Percentiles rank a stretch among this genome's conserved stretches.
Evolutionary conservation across 1,284 basidiomycete genomes (phyloP).

Genomic region (Boletus sp.): DNA sequence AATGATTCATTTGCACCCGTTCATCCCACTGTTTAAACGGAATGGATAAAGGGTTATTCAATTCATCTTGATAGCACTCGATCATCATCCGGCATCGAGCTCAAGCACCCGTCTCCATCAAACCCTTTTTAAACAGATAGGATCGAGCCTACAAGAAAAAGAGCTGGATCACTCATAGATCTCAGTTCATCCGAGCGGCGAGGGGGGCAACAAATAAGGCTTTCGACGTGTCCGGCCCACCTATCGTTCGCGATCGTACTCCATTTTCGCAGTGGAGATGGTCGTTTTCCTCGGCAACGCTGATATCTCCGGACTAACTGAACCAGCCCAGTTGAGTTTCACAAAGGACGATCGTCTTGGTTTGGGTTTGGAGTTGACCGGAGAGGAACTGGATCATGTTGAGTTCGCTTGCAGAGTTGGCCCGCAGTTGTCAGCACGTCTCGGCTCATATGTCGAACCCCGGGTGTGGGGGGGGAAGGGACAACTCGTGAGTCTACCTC

Average conservation of each 20-base stretch:
- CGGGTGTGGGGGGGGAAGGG: background rate
- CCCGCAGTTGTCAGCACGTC: background rate
- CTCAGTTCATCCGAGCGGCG: background rate
- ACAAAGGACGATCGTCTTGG: background rate
- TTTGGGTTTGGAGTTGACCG: background rate
- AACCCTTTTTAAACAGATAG: background rate
- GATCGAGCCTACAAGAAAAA: background rate
- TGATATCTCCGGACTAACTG: background rate
- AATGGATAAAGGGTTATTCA: background rate
- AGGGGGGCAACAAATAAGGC: background rate
- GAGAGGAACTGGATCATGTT: background rate
- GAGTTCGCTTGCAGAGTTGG: background rate
- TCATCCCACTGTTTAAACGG: background rate
- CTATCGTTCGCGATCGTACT: background rate
- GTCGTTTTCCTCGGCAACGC: background rate
- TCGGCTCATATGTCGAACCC: too few species aligned
- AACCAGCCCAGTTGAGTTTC: background rate
- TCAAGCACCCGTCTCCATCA: background rate
- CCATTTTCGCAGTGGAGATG: background rate
- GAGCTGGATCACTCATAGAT: background rate
- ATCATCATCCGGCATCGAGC: background rate
- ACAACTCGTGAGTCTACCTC: background rate
- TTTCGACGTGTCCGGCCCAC: background rate
- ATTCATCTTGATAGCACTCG: slow-evolving; percentile 1
- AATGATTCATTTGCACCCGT: background rate